Evolutionary conservation across 2,329 filamentous ascomycete species (phyloP).

Genomic region (Aspergillus calidoustus): DNA sequence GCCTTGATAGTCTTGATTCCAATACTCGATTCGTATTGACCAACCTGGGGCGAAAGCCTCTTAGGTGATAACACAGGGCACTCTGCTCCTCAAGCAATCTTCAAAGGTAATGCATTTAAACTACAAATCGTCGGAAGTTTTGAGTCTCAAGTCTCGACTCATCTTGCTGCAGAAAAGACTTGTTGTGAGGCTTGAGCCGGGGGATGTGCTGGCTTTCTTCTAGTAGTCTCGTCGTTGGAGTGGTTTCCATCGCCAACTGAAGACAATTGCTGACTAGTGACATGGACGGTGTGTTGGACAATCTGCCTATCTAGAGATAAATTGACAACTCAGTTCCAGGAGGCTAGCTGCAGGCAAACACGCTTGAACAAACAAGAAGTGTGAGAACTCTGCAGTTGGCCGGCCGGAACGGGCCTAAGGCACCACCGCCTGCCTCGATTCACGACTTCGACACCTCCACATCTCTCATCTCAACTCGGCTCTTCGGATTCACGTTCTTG

Average conservation of each 20-base stretch:
- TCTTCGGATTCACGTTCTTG: not conserved
- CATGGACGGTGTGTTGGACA: not conserved
- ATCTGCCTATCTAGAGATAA: not conserved
- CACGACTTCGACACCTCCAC: not conserved
- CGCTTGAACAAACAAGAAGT: not conserved
- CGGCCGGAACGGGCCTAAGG: not conserved
- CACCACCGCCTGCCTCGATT: not conserved
- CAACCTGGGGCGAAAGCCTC: not conserved
- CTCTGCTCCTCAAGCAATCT: too few species aligned
- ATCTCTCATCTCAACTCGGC: not conserved
- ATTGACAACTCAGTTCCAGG: not conserved
- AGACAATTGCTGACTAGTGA: not conserved
- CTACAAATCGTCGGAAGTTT: too few species aligned
- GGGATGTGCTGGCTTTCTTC: not conserved
- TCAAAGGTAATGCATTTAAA: too few species aligned
- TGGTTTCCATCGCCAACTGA: not conserved
- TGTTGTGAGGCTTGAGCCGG: not conserved
- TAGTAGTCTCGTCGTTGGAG: not conserved
- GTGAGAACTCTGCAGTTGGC: slow-evolving; percentile 3
- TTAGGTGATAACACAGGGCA: too few species aligned
- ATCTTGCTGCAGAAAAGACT: too few species aligned
- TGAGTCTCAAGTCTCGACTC: too few species aligned
- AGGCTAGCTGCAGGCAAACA: slow-evolving; percentile 3
- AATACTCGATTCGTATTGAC: not conserved
- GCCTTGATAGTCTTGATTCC: not conserved